These are phyloP conservation scores for Xylaria sp. DNA, from an alignment of 2,329 filamentous ascomycete genomes.

Conservation along the genomic window DNA sequence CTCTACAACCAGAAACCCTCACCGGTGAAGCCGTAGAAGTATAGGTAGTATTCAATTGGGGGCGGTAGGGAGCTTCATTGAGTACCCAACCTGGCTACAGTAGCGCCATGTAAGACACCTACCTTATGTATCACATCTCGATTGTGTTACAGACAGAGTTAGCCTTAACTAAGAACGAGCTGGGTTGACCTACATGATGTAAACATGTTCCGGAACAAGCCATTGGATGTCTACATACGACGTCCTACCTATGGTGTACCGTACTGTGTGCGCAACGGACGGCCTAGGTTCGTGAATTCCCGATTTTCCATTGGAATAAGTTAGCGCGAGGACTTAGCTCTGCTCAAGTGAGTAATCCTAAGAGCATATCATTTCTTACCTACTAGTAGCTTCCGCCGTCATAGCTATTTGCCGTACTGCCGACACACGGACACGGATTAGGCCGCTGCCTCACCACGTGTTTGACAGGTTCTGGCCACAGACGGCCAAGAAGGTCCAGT, in stretches of 20 bases:
- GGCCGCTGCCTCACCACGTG: constrained; percentile 32
- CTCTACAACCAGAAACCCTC: not conserved
- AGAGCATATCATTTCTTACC: constrained; percentile 4
- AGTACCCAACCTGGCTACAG: constrained; percentile 7
- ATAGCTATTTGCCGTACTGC: constrained; percentile 20
- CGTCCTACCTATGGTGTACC: not conserved
- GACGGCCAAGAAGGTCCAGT: constrained; percentile 4
- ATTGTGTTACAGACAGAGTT: constrained; percentile 1
- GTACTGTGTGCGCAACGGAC: not conserved
- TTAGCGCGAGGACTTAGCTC: not conserved
- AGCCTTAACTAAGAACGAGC: not conserved
- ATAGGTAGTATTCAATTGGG: not conserved
- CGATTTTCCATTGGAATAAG: not conserved
- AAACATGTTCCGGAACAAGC: not conserved
- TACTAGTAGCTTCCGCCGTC: constrained; percentile 1
- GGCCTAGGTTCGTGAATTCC: not conserved
- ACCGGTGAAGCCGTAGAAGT: not conserved
- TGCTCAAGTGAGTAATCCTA: constrained; percentile 10
- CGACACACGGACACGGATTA: constrained; percentile 23
- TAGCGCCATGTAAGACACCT: constrained; percentile 17
- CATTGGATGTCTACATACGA: not conserved
- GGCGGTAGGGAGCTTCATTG: not conserved
- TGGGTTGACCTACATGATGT: constrained; percentile 13
- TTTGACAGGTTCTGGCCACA: constrained; percentile 33
- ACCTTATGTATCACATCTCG: constrained; percentile 11